Percentiles rank a stretch among this genome's conserved stretches.
These are phyloP conservation scores for Darksidea phi DNA, from an alignment of 495 filamentous ascomycete species.

Conservation along the genomic window DNA sequence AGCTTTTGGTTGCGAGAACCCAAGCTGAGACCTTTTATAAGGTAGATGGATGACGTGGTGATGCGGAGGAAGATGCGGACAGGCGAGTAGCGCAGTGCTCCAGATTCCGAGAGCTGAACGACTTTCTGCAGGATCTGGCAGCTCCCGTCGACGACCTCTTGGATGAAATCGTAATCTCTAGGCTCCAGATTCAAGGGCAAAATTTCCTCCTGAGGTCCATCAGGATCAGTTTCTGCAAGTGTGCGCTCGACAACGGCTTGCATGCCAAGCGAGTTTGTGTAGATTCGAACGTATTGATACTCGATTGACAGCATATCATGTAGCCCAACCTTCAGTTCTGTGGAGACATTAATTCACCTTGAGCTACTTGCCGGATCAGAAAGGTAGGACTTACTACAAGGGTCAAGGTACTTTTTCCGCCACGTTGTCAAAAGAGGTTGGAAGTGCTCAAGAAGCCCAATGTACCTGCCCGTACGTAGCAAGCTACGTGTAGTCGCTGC, in stretches of 20 bases:
- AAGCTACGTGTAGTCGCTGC: conserved; percentile 54
- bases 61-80: conserved; percentile 55
- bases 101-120: conserved; percentile 38
- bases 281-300: conserved; percentile 56
- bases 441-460: conserved; percentile 54
- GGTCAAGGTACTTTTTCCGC: conserved; percentile 50
- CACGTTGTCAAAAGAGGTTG: conserved; percentile 52
- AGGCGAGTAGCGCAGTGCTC: conserved; percentile 49
- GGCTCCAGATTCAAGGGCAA: conserved; percentile 38
- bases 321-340: conserved; percentile 29
- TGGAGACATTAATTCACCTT: background rate
- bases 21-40: conserved; percentile 56
- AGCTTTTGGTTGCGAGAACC: conserved; percentile 52
- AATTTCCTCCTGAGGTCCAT: conserved; percentile 27
- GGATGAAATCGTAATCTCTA: conserved; percentile 55
- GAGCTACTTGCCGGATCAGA: background rate
- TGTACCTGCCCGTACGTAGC: conserved; percentile 54
- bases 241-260: conserved; percentile 54
- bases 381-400: conserved; percentile 36
- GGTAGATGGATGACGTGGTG: conserved; percentile 54
- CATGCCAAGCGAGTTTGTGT: conserved; percentile 57
- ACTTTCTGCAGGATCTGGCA: conserved; percentile 53
- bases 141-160: conserved; percentile 57
- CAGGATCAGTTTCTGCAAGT: conserved; percentile 27
- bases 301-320: conserved; percentile 46